Conservation (phyloP, 192 early-diverging fungal genomes). For the Coemansia sp. region DNA sequence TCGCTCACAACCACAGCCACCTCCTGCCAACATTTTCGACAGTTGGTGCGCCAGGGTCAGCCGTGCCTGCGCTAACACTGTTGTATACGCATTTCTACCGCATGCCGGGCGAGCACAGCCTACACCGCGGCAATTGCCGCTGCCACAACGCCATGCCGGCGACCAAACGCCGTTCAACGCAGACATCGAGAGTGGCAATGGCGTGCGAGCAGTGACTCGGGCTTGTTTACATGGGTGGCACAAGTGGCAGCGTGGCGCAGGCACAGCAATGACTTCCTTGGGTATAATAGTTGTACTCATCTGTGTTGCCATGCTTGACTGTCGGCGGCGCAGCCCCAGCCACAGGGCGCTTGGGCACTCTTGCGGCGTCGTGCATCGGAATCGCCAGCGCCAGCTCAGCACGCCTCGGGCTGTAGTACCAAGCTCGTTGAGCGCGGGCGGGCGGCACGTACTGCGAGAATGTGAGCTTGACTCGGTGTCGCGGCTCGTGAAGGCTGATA, state of each 20-base stretch:
- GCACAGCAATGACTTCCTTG: background rate
- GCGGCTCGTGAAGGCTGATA: background rate
- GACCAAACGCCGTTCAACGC: background rate
- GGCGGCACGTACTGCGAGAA: background rate
- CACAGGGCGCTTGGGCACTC: background rate
- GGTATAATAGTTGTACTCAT: background rate
- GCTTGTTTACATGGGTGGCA: background rate
- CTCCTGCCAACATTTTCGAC: background rate
- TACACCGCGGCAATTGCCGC: background rate
- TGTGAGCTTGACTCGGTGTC: slow-evolving; percentile 18
- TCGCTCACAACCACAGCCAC: background rate
- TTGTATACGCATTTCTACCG: slow-evolving; percentile 13
- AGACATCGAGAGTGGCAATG: background rate
- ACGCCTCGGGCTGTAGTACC: background rate
- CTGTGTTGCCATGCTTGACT: background rate
- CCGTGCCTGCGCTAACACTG: slow-evolving; percentile 2
- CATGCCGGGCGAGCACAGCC: background rate
- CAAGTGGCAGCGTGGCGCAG: slow-evolving; percentile 3
- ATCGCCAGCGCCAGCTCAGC: background rate
- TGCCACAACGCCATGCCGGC: background rate
- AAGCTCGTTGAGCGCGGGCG: background rate
- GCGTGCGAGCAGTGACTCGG: background rate
- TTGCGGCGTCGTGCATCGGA: background rate
- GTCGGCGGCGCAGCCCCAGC: background rate
- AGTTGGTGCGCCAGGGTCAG: background rate